Base-by-base conservation (phyloP, 164 flowering plant genomes). In the Tetrastigma voinierianum region DNA sequence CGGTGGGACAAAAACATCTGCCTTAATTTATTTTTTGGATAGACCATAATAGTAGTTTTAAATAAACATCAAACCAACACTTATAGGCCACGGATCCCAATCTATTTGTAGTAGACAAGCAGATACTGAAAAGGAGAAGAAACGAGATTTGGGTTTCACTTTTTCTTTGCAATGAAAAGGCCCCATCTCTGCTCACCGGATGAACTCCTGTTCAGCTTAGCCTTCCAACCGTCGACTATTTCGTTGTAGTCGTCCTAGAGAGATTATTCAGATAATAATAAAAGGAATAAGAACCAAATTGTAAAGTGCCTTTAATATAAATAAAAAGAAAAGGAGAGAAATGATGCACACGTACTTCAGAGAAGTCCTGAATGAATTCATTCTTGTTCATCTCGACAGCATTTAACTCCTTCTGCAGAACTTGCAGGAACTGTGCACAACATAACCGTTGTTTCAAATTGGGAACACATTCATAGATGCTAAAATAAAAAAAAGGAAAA, bases 101-200 rank as follows among this genome's bases (percentile, higher is more conserved):
- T 32, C 40, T 7, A 32, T 32, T 4, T 32, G 40, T 32, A 3
- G 40, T 7, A n/a, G n/a, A n/a, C 6, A 32, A 32, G 40, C 40
- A 32, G 40, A 32, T 7, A 4, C 40, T 32, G 40, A 32, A 25
- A 32, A 32, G 40, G 40, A 32, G 40, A 32, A 32, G 3, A 32
- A 32, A 32, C 40, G 40, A 32, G 40, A 3, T 3, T 32, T 32
- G 40, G 40, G 53, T 7, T 47, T 80, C 78, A 86, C 47, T 82
- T 80, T 69, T 87, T 89, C 78, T 77, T 79, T 74, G 87, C 90
- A 68, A 89, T 75, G 77, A 89, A 89, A 71, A 89, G 74, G 5
- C 95, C 95, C 95, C 95, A 89, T 46, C 85, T 72, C 83, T 89
- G 95, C 77, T 89, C 90, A 7, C 91, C 95, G 13, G 83, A 77